phyloP scores from a whole-genome alignment of 331 rosid species.

The Phaseolus coccineus region DNA sequence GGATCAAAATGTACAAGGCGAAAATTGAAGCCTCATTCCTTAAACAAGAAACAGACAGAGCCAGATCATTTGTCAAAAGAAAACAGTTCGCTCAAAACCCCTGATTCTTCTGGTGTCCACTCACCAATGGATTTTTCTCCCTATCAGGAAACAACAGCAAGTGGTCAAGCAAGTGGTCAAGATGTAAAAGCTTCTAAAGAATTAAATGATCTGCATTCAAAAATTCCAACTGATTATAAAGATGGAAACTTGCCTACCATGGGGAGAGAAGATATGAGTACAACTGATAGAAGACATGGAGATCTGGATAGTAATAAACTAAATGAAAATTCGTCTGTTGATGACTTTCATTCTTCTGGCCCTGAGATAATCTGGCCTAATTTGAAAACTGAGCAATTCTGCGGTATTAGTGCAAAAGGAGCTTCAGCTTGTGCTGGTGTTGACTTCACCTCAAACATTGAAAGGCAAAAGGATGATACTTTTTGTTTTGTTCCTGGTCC shows the following conservation, averaged over 20 bases:
- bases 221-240: constrained; percentile 46
- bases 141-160: constrained; percentile 61
- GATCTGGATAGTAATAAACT: constrained; percentile 36
- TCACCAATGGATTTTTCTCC: constrained; percentile 98
- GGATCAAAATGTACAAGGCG: constrained; percentile 60
- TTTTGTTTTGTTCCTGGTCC: constrained; percentile 48
- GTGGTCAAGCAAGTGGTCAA: constrained; percentile 56
- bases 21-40: constrained; percentile 55
- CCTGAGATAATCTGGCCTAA: constrained; percentile 51
- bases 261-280: constrained; percentile 41
- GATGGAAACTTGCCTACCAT: constrained; percentile 50
- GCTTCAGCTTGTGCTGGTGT: constrained; percentile 50
- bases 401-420: constrained; percentile 40
- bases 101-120: constrained; percentile 61
- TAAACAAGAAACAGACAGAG: constrained; percentile 53
- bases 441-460: constrained; percentile 48
- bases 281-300: constrained; percentile 44
- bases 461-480: constrained; percentile 49
- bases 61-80: constrained; percentile 56
- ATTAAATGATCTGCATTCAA: constrained; percentile 45
- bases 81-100: constrained; percentile 53
- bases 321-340: constrained; percentile 34
- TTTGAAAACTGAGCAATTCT: constrained; percentile 50
- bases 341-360: constrained; percentile 43
- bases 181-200: constrained; percentile 47